Evolutionary conservation across 2,329 filamentous ascomycete genomes (phyloP).

Genomic region (Madurella mycetomatis): DNA sequence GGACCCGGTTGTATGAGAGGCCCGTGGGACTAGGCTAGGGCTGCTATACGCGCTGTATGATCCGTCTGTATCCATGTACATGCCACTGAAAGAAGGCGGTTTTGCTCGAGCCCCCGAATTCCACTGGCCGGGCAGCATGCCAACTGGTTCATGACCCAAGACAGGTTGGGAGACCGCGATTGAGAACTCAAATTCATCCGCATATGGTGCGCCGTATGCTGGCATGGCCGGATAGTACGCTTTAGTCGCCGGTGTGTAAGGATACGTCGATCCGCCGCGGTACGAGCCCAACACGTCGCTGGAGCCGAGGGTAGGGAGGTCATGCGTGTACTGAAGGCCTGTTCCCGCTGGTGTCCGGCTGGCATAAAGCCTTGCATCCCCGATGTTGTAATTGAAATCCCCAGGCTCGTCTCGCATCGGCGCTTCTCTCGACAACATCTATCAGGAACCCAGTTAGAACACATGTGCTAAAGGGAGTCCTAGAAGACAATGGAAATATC

Average conservation of each 20-base stretch:
- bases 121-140: constrained; percentile 33
- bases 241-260: constrained; percentile 27
- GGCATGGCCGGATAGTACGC: constrained; percentile 34
- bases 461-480: background rate
- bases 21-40: constrained; percentile 33
- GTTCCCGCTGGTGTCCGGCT: constrained; percentile 16
- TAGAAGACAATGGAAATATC: background rate
- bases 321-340: constrained; percentile 29
- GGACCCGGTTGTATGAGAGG: constrained; percentile 21
- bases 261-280: constrained; percentile 30
- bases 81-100: constrained; percentile 17
- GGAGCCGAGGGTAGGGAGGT: constrained; percentile 30
- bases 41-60: constrained; percentile 31
- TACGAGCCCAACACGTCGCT: constrained; percentile 34
- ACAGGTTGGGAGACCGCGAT: constrained; percentile 35
- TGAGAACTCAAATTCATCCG: constrained; percentile 25
- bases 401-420: constrained; percentile 30
- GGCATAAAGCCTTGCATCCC: constrained; percentile 31
- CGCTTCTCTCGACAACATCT: constrained; percentile 39
- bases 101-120: constrained; percentile 26
- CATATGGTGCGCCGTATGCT: constrained; percentile 34
- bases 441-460: constrained; percentile 10
- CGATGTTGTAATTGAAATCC: constrained; percentile 35
- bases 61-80: constrained; percentile 36
- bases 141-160: constrained; percentile 32